phyloP scores from a whole-genome alignment of 225 moss, liverwort and hornwort species.

The Neckera pumila region DNA sequence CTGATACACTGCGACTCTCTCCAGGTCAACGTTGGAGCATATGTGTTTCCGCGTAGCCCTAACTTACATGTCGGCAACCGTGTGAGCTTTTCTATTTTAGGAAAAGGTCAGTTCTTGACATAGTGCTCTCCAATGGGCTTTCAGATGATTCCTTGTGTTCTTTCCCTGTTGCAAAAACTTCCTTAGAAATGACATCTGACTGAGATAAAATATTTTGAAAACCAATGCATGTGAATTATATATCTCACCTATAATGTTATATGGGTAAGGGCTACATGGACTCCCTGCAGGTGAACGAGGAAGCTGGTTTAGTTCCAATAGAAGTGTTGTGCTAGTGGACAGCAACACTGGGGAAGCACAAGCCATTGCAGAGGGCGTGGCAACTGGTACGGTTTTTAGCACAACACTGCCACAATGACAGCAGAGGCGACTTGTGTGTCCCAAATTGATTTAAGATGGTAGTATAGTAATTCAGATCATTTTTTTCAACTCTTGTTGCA shows the following conservation, averaged over 20 bases:
- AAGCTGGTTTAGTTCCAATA: slow-evolving; percentile 69
- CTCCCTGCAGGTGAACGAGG: slow-evolving; percentile 67
- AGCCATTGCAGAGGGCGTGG: slow-evolving; percentile 64
- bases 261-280: slow-evolving; percentile 44
- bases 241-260: background rate
- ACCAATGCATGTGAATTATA: background rate
- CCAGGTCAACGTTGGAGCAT: slow-evolving; percentile 83
- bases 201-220: background rate
- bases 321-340: slow-evolving; percentile 54
- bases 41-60: slow-evolving; percentile 70
- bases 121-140: background rate
- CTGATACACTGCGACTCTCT: background rate
- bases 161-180: background rate
- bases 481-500: background rate
- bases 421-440: background rate
- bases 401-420: background rate
- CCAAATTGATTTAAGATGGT: background rate
- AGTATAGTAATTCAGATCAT: background rate
- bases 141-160: background rate
- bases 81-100: slow-evolving; percentile 65
- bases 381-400: slow-evolving; percentile 28
- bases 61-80: slow-evolving; percentile 61
- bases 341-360: slow-evolving; percentile 52
- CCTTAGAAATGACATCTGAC: background rate
- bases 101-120: slow-evolving; percentile 47